A percentile compares a stretch with the other conserved stretches of the same genome.
phyloP scores from a whole-genome alignment of 163 green algal genomes.

The Chlamydomonas reinhardtii region DNA sequence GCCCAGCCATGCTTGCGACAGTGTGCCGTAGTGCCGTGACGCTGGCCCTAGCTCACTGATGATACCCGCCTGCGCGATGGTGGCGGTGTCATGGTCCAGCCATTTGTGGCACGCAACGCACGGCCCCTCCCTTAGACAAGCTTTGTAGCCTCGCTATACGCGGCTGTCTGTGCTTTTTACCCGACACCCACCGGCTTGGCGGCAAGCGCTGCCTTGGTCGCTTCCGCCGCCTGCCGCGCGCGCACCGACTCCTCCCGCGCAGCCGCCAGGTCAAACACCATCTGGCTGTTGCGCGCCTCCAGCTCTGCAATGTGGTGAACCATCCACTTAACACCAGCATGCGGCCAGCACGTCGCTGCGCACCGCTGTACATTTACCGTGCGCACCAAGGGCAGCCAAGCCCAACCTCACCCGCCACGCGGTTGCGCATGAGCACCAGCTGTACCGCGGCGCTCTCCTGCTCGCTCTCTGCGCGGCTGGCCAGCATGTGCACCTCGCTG shows the following conservation, averaged over 20 bases:
- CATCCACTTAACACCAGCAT: neutral
- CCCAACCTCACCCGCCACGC: neutral
- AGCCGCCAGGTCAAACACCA: conserved; percentile 17
- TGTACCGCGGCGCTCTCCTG: conserved; percentile 37
- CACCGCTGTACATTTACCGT: neutral
- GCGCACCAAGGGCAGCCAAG: neutral
- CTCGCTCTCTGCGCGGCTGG: conserved; percentile 33
- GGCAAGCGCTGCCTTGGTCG: neutral
- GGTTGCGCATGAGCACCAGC: conserved; percentile 9
- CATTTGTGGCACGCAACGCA: too few species aligned
- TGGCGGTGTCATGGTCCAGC: too few species aligned
- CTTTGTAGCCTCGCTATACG: too few species aligned
- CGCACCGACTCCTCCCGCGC: conserved; percentile 4
- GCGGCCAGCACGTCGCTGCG: too few species aligned
- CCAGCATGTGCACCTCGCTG: neutral
- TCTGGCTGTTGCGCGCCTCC: conserved; percentile 38
- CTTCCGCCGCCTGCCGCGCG: conserved; percentile 16
- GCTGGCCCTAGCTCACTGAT: neutral
- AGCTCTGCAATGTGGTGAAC: neutral
- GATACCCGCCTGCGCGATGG: conserved; percentile 12
- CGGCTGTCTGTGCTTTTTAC: too few species aligned
- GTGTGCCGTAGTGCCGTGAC: neutral
- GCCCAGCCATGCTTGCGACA: neutral
- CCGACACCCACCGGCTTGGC: conserved; percentile 15
- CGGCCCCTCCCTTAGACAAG: too few species aligned